phyloP scores from a whole-genome alignment of 2,329 filamentous ascomycete species.

The Myriosclerotinia scirpicola region DNA sequence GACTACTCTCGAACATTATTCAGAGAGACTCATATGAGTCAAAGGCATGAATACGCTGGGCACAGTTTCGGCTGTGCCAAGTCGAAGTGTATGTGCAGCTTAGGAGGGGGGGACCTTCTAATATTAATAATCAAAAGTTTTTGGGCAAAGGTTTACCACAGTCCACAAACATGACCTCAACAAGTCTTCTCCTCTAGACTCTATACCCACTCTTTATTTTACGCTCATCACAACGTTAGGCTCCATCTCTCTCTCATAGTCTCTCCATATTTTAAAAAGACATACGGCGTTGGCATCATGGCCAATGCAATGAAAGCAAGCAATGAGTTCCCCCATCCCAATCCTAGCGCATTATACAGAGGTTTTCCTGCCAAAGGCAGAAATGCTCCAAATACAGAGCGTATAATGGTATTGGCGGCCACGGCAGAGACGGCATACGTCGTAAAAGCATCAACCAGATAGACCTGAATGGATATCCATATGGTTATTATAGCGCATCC shows the following conservation, averaged over 20 bases:
- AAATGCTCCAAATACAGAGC: constrained; percentile 49
- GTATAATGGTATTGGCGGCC: constrained; percentile 40
- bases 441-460: constrained; percentile 52
- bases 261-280: constrained; percentile 31
- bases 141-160: too few species aligned
- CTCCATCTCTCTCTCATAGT: background rate
- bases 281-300: constrained; percentile 52
- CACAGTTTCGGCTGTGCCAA: too few species aligned
- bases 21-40: too few species aligned
- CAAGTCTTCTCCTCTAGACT: too few species aligned
- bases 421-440: constrained; percentile 44
- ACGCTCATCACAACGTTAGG: too few species aligned
- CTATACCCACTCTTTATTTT: too few species aligned
- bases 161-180: too few species aligned
- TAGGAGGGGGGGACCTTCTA: too few species aligned
- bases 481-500: constrained; percentile 51
- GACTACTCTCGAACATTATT: too few species aligned
- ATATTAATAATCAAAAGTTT: too few species aligned
- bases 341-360: constrained; percentile 49
- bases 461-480: constrained; percentile 38
- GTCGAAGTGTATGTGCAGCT: too few species aligned
- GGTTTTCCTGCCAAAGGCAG: constrained; percentile 53
- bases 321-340: constrained; percentile 40
- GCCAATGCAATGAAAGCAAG: constrained; percentile 44
- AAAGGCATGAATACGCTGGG: too few species aligned